phyloP scores from a whole-genome alignment of 768 basidiomycete genomes.

The Obba rivulosa region DNA sequence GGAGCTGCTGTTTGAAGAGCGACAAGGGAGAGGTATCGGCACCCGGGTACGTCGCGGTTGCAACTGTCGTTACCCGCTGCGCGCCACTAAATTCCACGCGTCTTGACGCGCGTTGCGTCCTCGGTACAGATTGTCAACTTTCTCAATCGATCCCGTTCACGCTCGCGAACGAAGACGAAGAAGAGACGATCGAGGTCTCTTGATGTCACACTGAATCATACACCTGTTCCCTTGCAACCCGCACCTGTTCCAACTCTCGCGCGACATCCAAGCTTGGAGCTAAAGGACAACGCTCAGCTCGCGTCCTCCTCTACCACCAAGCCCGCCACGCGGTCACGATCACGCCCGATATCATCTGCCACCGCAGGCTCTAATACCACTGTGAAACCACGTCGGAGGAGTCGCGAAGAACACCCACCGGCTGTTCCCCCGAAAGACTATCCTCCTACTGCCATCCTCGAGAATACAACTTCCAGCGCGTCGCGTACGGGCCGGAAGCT shows the following conservation, averaged over 20 bases:
- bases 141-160: constrained; percentile 47
- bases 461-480: constrained; percentile 9
- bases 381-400: constrained; percentile 37
- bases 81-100: not conserved
- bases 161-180: constrained; percentile 40
- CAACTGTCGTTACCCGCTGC: not conserved
- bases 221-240: constrained; percentile 14
- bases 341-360: constrained; percentile 61
- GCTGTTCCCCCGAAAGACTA: constrained; percentile 1
- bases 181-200: constrained; percentile 23
- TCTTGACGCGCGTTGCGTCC: constrained; percentile 11
- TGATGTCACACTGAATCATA: constrained; percentile 18
- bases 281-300: constrained; percentile 9
- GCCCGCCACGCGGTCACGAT: constrained; percentile 41
- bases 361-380: constrained; percentile 61
- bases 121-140: constrained; percentile 53
- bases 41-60: constrained; percentile 19
- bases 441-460: constrained; percentile 15
- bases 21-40: constrained; percentile 20
- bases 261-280: constrained; percentile 16
- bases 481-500: constrained; percentile 20
- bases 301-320: constrained; percentile 32
- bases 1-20: constrained; percentile 17
- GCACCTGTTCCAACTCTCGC: constrained; percentile 19
- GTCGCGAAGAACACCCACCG: constrained; percentile 7